Percentiles rank a stretch among this genome's conserved stretches.
These are phyloP conservation scores for Fusarium sp. DNA, from an alignment of 2,329 filamentous ascomycete species.

Conservation along the genomic window DNA sequence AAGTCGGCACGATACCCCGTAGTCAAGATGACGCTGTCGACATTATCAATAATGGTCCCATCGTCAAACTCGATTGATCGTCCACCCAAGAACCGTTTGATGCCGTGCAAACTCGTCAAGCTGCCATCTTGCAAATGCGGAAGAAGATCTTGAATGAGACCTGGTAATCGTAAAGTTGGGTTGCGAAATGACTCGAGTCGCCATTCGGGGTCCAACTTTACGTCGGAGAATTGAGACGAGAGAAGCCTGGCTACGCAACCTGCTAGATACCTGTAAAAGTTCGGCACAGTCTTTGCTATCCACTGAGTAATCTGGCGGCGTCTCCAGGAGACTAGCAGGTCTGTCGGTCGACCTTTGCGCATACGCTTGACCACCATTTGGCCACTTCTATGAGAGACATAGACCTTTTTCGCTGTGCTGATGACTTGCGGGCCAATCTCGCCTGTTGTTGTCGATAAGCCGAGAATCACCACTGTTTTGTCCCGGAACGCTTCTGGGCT, in stretches of 20 bases:
- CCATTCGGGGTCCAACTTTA: slow-evolving; percentile 19
- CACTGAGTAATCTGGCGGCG: slow-evolving; percentile 21
- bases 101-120: slow-evolving; percentile 20
- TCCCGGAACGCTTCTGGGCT: slow-evolving; percentile 2
- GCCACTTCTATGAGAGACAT: slow-evolving; percentile 23
- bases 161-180: slow-evolving; percentile 8
- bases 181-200: slow-evolving; percentile 12
- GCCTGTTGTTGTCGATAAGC: slow-evolving; percentile 14
- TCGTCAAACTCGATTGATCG: slow-evolving; percentile 31
- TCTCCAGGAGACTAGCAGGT: slow-evolving; percentile 19
- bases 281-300: slow-evolving; percentile 12
- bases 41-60: slow-evolving; percentile 12
- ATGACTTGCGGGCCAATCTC: slow-evolving; percentile 14
- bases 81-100: slow-evolving; percentile 12
- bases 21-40: slow-evolving; percentile 24
- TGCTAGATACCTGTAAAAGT: background rate
- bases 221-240: background rate
- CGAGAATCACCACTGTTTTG: slow-evolving; percentile 22
- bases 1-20: slow-evolving; percentile 18
- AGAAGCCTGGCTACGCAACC: slow-evolving; percentile 8
- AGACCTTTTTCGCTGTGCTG: slow-evolving; percentile 13
- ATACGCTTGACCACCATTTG: slow-evolving; percentile 18
- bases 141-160: slow-evolving; percentile 17
- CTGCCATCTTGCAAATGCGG: slow-evolving; percentile 12
- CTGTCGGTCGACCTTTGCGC: slow-evolving; percentile 14